Evolutionary conservation across 2,329 filamentous ascomycete genomes (phyloP), one percentile per base, ranked within the genome.

Genomic region (Curvularia sp.): DNA sequence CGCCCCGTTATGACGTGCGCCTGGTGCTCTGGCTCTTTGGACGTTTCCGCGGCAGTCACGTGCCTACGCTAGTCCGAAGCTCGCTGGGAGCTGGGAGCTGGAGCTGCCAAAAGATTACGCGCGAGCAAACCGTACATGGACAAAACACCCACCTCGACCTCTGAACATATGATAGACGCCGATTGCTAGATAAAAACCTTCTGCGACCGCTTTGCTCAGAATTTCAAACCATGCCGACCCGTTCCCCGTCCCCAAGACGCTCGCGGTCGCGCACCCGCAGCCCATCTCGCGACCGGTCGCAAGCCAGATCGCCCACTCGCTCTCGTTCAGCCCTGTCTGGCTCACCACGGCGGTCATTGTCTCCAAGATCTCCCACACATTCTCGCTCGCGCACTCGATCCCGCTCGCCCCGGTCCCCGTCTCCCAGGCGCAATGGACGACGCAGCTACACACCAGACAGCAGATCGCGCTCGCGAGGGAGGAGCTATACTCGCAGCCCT

Each of bases 221-320:
- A 28, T 28, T 35, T 6, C 15, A 35, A 39, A 28, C 20, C 20
- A 69, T 68, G 66, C 64, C 65, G 28, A 75, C 74, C 42, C 68
- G 56, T 30, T 73, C 69, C 12, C 65, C 63, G 13, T 68, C 70
- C 24, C 68, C 61, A 33, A 60, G 68, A 57, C 68, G 64, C 35
- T 66, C 69, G 50, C 69, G 59, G 22, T 65, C 67, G 54, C 71
- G 62, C 56, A 68, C 66, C 35, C 77, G 74, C 59, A 80, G 77
- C 68, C 63, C 61, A 35, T 79, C 78, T 38, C 79, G 79, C 61
- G 75, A 79, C 55, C 78, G 77, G 57, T 80, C 79, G 43, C 75
- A 58, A 52, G 73, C 75, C 38, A 65, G 55, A 49, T 71, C 73
- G 51, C 66, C 63, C 38, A 67, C 59, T 54, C 70, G 61, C 47